Base-by-base conservation (phyloP, 805 yeast genomes). In the Saccharomycopsis capsularis region DNA sequence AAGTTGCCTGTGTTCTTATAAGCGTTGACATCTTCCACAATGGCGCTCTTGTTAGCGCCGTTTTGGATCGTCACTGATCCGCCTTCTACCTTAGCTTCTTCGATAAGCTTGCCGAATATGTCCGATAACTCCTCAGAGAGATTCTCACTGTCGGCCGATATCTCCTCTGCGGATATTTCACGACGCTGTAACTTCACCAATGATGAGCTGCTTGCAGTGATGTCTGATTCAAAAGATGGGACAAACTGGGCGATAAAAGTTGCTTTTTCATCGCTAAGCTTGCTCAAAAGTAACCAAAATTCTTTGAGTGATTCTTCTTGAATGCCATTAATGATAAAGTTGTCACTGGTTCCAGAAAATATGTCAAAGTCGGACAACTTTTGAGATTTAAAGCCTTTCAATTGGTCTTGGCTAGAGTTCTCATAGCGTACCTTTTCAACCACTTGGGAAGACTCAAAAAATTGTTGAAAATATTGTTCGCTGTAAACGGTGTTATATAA, bases 31-130 rank as follows among this genome's bases (percentile, higher is more conserved):
- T 7, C 32, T 15, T 47, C 51, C 9, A 19, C 39, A 37, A 25
- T n/a, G 11, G 9, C 18, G 16, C 13, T 25, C 5, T 29, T 36
- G 13, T 44, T 15, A 11, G 30, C 46, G 23, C 27, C 40, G 15
- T 42, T 46, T 4, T 29, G 39, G 16, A 43, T 43, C 25, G 49
- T 43, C 23, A 51, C 48, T 21, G 16, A 5, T 3, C 48, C 44
- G 16, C 45, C 54, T 44, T 50, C 54, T 4, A 40, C 23, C 15
- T 44, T 39, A 36, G 54, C 51, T 22, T 50, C 51, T 24, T 53
- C 48, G 37, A 53, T 39, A 34, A 50, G 51, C 24, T 45, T 43
- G 18, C 19, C 34, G 29, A 52, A 52, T 18, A 38, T 42, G 9
- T 38, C 48, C 18, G 42, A 35, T 24, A 52, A 40, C 29, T 48